Conservation (phyloP, 495 filamentous ascomycete species). For the Hypoxylon fuscum region DNA sequence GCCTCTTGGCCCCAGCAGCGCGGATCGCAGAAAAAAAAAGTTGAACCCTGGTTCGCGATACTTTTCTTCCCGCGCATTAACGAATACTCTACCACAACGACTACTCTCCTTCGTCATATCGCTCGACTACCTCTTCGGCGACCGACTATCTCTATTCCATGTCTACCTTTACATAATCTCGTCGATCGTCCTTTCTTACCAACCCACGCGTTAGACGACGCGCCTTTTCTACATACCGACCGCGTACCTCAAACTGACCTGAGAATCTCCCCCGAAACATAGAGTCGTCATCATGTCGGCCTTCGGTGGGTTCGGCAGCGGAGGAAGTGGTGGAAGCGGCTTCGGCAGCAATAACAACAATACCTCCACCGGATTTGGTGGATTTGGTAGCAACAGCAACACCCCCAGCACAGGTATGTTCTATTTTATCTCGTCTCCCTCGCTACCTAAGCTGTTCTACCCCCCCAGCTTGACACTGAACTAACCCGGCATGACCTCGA, state of each 20-base stretch:
- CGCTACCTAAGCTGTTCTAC: constrained; percentile 3
- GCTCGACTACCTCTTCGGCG: constrained; percentile 17
- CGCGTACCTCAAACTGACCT: constrained; percentile 23
- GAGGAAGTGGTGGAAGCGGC: no score
- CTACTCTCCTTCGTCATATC: constrained; percentile 9
- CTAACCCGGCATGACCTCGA: constrained; percentile 47
- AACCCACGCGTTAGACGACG: constrained; percentile 43
- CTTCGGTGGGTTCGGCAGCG: constrained; percentile 50
- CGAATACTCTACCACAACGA: constrained; percentile 4
- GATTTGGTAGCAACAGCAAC: constrained; percentile 50
- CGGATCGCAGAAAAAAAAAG: constrained; percentile 37
- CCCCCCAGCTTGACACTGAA: constrained; percentile 40
- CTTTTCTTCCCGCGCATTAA: constrained; percentile 25
- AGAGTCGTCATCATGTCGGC: constrained; percentile 54
- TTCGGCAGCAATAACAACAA: constrained; percentile 63
- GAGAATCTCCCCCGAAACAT: constrained; percentile 7
- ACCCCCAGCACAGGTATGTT: constrained; percentile 41
- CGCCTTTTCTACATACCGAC: constrained; percentile 18
- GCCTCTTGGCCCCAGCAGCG: constrained; percentile 29
- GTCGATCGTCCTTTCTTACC: constrained; percentile 11
- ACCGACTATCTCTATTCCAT: constrained; percentile 38
- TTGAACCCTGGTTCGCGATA: constrained; percentile 36
- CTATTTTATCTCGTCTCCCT: constrained; percentile 14
- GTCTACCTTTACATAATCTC: constrained; percentile 35
- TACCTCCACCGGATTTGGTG: constrained; percentile 62